Conservation (phyloP, 768 basidiomycete species). For the Mycena vitilis region DNA sequence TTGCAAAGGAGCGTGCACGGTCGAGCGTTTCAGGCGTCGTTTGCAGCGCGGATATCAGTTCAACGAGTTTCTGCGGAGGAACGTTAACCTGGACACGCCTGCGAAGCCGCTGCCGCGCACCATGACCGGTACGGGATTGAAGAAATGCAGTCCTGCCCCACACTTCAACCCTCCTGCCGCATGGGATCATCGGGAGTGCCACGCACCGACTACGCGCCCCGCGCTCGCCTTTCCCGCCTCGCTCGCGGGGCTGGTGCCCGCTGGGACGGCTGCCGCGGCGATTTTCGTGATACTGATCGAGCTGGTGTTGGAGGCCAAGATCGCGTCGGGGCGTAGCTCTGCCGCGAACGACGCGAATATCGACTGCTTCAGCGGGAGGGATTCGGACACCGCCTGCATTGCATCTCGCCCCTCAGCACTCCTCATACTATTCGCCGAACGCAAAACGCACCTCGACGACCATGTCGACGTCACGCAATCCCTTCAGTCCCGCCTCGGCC, state of each 20-base stretch:
- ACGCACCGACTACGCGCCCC: conserved; percentile 83
- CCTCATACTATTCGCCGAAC: neutral
- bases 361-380: conserved; percentile 77
- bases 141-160: conserved; percentile 84
- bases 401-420: neutral
- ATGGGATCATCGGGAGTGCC: neutral
- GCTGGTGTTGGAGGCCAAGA: conserved; percentile 93
- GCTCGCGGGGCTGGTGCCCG: conserved; percentile 67
- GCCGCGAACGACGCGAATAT: conserved; percentile 81
- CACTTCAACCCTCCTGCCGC: neutral
- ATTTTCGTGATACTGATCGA: conserved; percentile 96
- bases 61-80: conserved; percentile 82
- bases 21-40: conserved; percentile 82
- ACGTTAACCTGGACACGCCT: neutral
- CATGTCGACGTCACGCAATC: conserved; percentile 86
- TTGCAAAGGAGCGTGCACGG: conserved; percentile 82
- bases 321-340: conserved; percentile 76
- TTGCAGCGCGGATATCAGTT: conserved; percentile 93
- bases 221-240: conserved; percentile 73
- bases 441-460: conserved; percentile 79
- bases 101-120: conserved; percentile 51
- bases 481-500: conserved; percentile 57
- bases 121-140: conserved; percentile 98
- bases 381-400: conserved; percentile 88
- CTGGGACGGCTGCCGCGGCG: conserved; percentile 79